phyloP scores from a whole-genome alignment of 306 rosid genomes.

The Vigna angularis region DNA sequence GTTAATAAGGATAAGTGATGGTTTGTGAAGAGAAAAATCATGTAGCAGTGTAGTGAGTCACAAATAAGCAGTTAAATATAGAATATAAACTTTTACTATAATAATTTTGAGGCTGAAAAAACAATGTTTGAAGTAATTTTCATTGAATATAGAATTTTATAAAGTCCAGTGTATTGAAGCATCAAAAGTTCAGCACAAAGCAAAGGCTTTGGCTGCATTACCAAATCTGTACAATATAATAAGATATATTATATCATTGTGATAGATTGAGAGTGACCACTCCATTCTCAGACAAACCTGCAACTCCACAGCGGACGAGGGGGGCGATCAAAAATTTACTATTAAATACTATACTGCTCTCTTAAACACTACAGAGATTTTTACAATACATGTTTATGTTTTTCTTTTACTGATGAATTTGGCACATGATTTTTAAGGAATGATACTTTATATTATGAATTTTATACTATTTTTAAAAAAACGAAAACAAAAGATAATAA shows the following conservation, averaged over 20 bases:
- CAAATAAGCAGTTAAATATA: neutral
- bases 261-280: constrained; percentile 54
- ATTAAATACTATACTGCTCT: neutral
- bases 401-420: neutral
- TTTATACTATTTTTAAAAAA: neutral
- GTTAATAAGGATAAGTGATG: neutral
- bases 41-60: neutral
- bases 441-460: neutral
- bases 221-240: constrained; percentile 42
- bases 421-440: neutral
- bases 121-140: neutral
- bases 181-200: neutral
- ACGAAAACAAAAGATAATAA: neutral
- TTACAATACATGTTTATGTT: neutral
- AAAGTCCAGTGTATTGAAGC: neutral
- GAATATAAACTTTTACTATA: neutral
- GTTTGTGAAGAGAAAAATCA: neutral
- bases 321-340: constrained; percentile 41
- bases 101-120: neutral
- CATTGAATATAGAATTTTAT: neutral
- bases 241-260: constrained; percentile 2
- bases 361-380: constrained; percentile 22
- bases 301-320: constrained; percentile 58
- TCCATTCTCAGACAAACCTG: constrained; percentile 42
- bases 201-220: constrained; percentile 50